Evolutionary conservation across 2,329 filamentous ascomycete genomes (phyloP).

Genomic region (Mariannaea sp.): DNA sequence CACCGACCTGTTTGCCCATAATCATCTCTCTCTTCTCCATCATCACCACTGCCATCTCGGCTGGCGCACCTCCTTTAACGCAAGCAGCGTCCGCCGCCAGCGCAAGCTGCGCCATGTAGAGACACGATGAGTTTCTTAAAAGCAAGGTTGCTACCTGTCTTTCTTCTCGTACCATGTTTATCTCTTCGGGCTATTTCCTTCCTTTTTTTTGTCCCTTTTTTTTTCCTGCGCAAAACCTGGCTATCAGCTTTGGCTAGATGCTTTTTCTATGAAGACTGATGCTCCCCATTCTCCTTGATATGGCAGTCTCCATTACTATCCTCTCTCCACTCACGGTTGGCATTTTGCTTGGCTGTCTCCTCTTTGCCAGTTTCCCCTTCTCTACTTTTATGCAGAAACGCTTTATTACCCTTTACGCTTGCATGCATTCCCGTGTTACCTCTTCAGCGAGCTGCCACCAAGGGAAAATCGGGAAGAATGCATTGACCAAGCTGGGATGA

Average conservation of each 20-base stretch:
- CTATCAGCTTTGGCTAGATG: background rate
- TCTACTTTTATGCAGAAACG: no score
- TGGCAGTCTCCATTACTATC: background rate
- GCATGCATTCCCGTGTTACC: conserved; percentile 11
- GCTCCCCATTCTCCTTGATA: background rate
- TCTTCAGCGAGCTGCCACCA: conserved; percentile 1
- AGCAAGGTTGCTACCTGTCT: conserved; percentile 44
- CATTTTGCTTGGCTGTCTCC: background rate
- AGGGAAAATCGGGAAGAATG: conserved; percentile 6
- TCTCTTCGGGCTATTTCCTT: background rate
- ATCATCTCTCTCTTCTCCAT: conserved; percentile 7
- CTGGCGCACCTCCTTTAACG: conserved; percentile 3
- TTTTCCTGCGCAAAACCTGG: background rate
- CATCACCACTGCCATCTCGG: background rate
- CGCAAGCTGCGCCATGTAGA: conserved; percentile 44
- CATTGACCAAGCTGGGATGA: conserved; percentile 24
- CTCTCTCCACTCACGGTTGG: background rate
- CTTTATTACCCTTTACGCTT: background rate
- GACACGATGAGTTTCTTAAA: conserved; percentile 51
- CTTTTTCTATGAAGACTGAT: background rate
- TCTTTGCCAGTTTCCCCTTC: background rate
- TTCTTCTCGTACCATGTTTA: conserved; percentile 10
- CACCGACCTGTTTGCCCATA: conserved; percentile 5
- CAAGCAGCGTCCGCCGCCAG: conserved; percentile 23
- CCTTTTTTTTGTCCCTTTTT: background rate